Evolutionary conservation across 73 alveolate genomes (phyloP).

Genomic region (Paramecium biaurelia): DNA sequence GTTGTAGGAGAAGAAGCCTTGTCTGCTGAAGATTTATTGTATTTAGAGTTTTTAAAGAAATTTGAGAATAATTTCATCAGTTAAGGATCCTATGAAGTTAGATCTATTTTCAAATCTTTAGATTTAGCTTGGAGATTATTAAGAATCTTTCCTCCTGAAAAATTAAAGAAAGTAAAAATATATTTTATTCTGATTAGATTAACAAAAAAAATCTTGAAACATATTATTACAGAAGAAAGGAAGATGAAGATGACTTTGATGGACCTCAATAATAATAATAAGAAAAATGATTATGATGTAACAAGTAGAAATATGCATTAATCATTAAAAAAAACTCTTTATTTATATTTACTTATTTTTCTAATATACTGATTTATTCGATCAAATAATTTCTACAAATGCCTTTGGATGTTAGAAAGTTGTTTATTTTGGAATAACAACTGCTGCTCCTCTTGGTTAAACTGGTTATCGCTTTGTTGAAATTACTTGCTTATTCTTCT

Average conservation of each 20-base stretch:
- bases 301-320: neutral
- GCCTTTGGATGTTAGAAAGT: slow-evolving; percentile 65
- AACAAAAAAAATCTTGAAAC: slow-evolving; percentile 67
- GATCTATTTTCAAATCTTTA: slow-evolving; percentile 92
- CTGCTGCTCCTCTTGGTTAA: slow-evolving; percentile 56
- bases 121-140: slow-evolving; percentile 96
- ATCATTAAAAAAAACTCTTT: neutral
- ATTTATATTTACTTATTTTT: neutral
- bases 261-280: slow-evolving; percentile 36
- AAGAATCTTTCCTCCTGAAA: slow-evolving; percentile 97
- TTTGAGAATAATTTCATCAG: slow-evolving; percentile 93
- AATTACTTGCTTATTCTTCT: slow-evolving; percentile 44
- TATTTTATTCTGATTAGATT: slow-evolving; percentile 61
- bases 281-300: slow-evolving; percentile 2
- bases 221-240: slow-evolving; percentile 79
- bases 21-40: slow-evolving; percentile 88
- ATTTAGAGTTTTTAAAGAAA: slow-evolving; percentile 94
- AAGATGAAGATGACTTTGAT: slow-evolving; percentile 58
- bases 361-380: slow-evolving; percentile 39
- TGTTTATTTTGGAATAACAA: slow-evolving; percentile 13
- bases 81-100: slow-evolving; percentile 93
- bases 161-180: slow-evolving; percentile 74
- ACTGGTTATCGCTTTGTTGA: slow-evolving; percentile 67
- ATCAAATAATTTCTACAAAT: slow-evolving; percentile 59
- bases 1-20: slow-evolving; percentile 99